phyloP scores from a whole-genome alignment of 179 eudicot species.

The Beta lomatogona region DNA sequence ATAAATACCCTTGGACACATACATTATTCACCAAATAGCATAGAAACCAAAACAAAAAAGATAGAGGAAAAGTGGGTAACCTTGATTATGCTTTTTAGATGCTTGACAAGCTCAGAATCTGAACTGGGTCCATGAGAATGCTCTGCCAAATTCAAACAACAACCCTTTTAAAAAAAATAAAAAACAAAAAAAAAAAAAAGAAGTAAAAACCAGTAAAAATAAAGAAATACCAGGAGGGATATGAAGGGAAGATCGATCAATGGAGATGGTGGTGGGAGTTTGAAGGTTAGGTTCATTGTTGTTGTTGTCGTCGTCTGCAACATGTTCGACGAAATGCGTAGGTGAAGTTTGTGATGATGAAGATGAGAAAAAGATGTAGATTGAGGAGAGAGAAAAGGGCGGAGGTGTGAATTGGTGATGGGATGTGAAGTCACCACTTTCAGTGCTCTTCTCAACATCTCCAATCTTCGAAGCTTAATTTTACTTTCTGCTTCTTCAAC shows the following conservation, averaged over 20 bases:
- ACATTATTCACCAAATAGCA: background rate
- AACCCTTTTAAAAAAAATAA: constrained; percentile 2
- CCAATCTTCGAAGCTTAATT: too few relatives aligned
- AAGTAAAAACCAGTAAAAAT: background rate
- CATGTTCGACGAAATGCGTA: constrained; percentile 32
- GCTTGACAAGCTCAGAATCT: constrained; percentile 92
- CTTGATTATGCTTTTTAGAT: constrained; percentile 83
- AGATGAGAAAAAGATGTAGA: constrained; percentile 18
- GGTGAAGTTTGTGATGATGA: constrained; percentile 22
- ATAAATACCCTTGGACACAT: too few relatives aligned
- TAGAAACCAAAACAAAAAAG: background rate
- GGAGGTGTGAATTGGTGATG: constrained; percentile 21
- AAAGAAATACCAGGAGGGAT: constrained; percentile 53
- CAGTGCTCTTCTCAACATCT: constrained; percentile 38
- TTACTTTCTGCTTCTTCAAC: too few relatives aligned
- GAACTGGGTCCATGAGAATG: constrained; percentile 70
- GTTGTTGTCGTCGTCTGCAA: constrained; percentile 8
- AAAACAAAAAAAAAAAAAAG: background rate
- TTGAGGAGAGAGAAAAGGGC: constrained; percentile 27
- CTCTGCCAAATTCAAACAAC: constrained; percentile 43
- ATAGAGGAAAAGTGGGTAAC: constrained; percentile 13
- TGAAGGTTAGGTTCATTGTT: background rate
- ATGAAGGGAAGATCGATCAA: constrained; percentile 76
- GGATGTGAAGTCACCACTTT: constrained; percentile 26
- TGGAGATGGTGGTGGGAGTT: constrained; percentile 51